phyloP scores from a whole-genome alignment of 108 stramenopile species.

The Cyclotella choctawhatcheeana region DNA sequence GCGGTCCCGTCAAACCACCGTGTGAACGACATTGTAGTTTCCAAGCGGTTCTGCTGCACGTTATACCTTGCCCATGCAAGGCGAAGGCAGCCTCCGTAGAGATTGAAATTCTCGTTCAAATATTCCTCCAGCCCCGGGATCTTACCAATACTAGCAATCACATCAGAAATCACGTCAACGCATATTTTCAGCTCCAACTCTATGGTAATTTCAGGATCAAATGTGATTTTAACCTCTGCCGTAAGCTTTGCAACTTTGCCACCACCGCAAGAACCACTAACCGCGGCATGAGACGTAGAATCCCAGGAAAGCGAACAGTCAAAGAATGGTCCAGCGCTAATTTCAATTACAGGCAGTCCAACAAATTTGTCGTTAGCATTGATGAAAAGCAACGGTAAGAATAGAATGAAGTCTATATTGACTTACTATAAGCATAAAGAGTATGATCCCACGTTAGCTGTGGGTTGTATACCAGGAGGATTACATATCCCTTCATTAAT shows the following conservation, averaged over 20 bases:
- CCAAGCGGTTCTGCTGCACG: background rate
- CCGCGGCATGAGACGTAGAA: background rate
- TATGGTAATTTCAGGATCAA: background rate
- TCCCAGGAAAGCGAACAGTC: background rate
- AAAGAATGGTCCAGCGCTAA: conserved; percentile 1
- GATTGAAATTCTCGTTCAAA: background rate
- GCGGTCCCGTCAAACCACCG: background rate
- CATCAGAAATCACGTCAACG: conserved; percentile 8
- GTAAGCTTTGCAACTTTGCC: background rate
- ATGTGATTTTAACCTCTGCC: background rate
- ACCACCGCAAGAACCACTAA: background rate
- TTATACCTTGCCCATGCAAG: conserved; percentile 5
- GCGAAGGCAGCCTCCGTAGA: conserved; percentile 7
- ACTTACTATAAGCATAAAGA: conserved; percentile 1
- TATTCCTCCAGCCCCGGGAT: background rate
- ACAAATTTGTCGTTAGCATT: background rate
- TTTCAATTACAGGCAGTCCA: background rate
- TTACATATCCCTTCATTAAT: background rate
- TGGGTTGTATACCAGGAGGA: background rate
- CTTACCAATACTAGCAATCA: background rate
- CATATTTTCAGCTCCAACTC: background rate
- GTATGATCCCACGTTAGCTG: background rate
- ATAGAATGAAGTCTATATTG: background rate
- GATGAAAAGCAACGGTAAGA: background rate
- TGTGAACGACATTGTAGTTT: background rate